A percentile compares a stretch with the other conserved stretches of the same genome.
Conservation (phyloP, 495 filamentous ascomycete genomes). For the Rhypophila decipiens region DNA sequence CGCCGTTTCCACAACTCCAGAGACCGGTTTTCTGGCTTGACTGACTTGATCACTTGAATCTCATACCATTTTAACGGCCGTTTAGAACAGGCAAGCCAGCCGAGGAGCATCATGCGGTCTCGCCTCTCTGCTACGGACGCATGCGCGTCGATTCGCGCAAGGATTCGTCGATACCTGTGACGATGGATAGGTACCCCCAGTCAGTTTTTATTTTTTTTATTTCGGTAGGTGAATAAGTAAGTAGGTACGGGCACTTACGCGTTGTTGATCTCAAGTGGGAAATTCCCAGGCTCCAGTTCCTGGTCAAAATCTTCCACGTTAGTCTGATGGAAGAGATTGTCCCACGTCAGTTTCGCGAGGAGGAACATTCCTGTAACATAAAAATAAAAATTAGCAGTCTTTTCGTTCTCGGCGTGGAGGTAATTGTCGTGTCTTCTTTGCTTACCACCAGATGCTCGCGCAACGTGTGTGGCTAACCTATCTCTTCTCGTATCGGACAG, state of each 20-base stretch:
- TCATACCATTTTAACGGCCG: slow-evolving; percentile 40
- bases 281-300: neutral
- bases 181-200: too few relatives aligned
- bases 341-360: neutral
- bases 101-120: slow-evolving; percentile 22
- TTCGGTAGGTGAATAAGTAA: too few relatives aligned
- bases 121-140: neutral
- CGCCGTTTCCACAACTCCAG: slow-evolving; percentile 22
- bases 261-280: neutral
- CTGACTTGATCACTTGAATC: slow-evolving; percentile 35
- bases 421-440: too few relatives aligned
- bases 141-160: neutral
- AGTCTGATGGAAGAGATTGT: neutral
- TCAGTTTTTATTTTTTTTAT: too few relatives aligned
- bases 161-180: slow-evolving; percentile 2
- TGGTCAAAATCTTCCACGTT: neutral
- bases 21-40: slow-evolving; percentile 18
- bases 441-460: too few relatives aligned
- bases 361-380: neutral
- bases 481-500: neutral
- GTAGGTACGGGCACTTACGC: neutral
- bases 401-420: neutral
- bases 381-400: too few relatives aligned
- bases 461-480: too few relatives aligned
- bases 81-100: slow-evolving; percentile 39